phyloP scores from a whole-genome alignment of 129 eudicot genomes.

The Dittrichia graveolens region DNA sequence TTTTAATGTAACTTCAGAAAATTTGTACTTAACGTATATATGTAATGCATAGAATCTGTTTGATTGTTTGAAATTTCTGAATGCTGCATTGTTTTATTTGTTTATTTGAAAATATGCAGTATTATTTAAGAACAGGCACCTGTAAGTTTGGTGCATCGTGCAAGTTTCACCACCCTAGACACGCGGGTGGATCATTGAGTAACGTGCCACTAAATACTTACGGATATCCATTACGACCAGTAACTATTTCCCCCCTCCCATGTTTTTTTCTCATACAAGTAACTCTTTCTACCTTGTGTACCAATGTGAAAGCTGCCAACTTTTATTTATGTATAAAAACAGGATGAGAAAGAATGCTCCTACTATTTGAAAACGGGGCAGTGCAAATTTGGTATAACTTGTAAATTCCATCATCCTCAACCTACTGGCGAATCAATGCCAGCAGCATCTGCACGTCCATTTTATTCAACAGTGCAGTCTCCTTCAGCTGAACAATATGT shows the following conservation, averaged over 20 bases:
- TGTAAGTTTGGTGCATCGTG: slow-evolving; percentile 96
- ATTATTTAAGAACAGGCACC: slow-evolving; percentile 88
- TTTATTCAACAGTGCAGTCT: slow-evolving; percentile 93
- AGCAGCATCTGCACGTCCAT: slow-evolving; percentile 75
- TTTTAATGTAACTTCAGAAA: slow-evolving; percentile 13
- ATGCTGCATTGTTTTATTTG: slow-evolving; percentile 16
- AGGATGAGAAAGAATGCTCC: slow-evolving; percentile 99
- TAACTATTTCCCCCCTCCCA: slow-evolving; percentile 30
- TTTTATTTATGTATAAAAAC: slow-evolving; percentile 39
- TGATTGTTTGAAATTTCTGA: slow-evolving; percentile 12
- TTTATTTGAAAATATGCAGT: slow-evolving; percentile 52
- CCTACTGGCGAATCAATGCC: slow-evolving; percentile 67
- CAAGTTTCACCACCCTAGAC: slow-evolving; percentile 93
- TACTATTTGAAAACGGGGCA: slow-evolving; percentile 99
- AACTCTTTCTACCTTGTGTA: slow-evolving; percentile 17
- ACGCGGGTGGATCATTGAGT: slow-evolving; percentile 85
- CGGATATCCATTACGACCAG: slow-evolving; percentile 95
- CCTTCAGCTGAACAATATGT: slow-evolving; percentile 67
- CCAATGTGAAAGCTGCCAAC: slow-evolving; percentile 21
- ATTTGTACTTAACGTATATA: not conserved
- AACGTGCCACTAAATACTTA: slow-evolving; percentile 70
- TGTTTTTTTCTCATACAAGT: not conserved
- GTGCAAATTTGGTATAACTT: slow-evolving; percentile 95
- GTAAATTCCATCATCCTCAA: slow-evolving; percentile 98
- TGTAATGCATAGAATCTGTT: slow-evolving; percentile 6